A percentile compares a stretch with the other conserved stretches of the same genome.
These are phyloP conservation scores for Trichophyton verrucosum DNA, from an alignment of 2,329 filamentous ascomycete genomes.

Conservation along the genomic window DNA sequence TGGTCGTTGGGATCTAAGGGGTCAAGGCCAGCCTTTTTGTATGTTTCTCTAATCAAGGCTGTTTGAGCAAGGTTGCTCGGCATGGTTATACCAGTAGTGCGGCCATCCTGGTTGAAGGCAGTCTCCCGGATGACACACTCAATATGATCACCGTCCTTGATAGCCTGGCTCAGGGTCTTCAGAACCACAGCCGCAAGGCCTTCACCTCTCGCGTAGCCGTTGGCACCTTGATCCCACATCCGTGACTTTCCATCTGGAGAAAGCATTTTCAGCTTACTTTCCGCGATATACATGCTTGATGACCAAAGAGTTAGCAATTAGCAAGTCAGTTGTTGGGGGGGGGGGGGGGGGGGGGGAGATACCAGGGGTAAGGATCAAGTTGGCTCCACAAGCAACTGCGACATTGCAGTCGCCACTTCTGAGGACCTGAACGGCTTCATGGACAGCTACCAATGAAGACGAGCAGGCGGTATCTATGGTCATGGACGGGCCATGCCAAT, in stretches of 20 bases:
- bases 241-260: conserved; percentile 23
- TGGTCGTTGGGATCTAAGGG: not conserved
- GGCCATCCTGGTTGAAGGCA: conserved; percentile 22
- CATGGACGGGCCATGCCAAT: not conserved
- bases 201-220: conserved; percentile 28
- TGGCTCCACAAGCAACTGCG: not conserved
- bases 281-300: conserved; percentile 5
- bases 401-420: conserved; percentile 13
- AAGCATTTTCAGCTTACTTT: conserved; percentile 28
- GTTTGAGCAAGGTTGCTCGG: conserved; percentile 18
- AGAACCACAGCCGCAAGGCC: conserved; percentile 23
- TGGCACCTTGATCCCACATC: conserved; percentile 22
- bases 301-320: not conserved
- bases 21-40: conserved; percentile 20
- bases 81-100: conserved; percentile 14
- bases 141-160: conserved; percentile 25
- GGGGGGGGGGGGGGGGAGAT: not conserved
- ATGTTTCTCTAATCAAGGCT: conserved; percentile 22
- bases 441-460: conserved; percentile 6
- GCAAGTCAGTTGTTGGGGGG: not conserved
- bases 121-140: conserved; percentile 24
- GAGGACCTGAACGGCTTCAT: conserved; percentile 6
- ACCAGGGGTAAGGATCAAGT: conserved; percentile 1
- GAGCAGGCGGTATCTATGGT: not conserved
- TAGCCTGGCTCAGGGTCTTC: conserved; percentile 22